Base-by-base conservation (phyloP, 176 grass and related monocot species). In the Dendrocalamus sinicus region DNA sequence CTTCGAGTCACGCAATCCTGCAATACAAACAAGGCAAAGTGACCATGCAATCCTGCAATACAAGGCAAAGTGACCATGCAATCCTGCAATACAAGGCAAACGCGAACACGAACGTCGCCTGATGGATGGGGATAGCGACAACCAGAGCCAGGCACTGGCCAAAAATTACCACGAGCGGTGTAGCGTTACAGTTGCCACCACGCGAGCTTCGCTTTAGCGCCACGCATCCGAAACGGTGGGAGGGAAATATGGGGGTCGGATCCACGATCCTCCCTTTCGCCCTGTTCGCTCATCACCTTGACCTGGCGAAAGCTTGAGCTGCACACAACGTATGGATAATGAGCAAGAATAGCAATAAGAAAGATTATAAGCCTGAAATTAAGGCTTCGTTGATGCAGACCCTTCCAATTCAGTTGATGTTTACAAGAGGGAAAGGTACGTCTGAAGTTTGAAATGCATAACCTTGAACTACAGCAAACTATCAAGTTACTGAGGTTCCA, bases 151-250 rank as follows among this genome's bases (percentile, higher is more conserved):
- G 64, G 15, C 24, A 32, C 30, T 8, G 57, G 51, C 35, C 3
- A 82, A 13, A 30, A 83, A 16, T 41, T 78, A 79, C 78, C 60
- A 46, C 3, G 44, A 20, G 80, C 61, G 58, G 68, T 51, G 26
- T 67, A 14, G 59, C 1, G 61, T 68, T 69, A 89, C 81, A 69
- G 77, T 73, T 81, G 60, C 73, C 78, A 79, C 59, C 89, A 86
- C 73, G 67, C 57, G 74, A 77, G 66, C 76, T 89, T 89, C 51
- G 76, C 88, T 85, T 89, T 66, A 6, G 51, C 69, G 60, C 76
- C 82, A 89, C 82, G 88, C 82, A 89, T 90, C 67, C 65, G 60
- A 80, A 79, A 53, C 81, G 67, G 75, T 66, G 74, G 28, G 87
- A 79, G 51, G 54, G 51, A 82, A 72, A 30, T 73, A 0, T 58